Conservation (phyloP, 768 basidiomycete species). For the Brasilioporus rufonigricans region DNA sequence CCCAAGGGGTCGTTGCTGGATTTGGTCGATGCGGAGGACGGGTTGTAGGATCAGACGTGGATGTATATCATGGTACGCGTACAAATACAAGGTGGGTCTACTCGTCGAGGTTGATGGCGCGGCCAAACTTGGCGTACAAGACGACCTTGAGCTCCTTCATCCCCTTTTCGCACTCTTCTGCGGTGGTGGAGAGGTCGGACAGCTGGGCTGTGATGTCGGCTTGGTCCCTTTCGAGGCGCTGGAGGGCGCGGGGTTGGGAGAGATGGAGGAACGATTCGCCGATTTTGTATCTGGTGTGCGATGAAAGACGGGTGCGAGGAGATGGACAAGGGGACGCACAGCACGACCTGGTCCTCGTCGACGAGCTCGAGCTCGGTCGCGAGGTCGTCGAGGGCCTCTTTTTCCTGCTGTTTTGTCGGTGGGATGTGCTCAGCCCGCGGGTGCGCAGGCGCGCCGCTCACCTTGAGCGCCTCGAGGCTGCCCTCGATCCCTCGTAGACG, state of each 20-base stretch:
- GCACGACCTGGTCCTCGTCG: slow-evolving; percentile 73
- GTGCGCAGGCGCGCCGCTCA: slow-evolving; percentile 42
- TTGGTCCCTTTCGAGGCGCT: too few relatives aligned
- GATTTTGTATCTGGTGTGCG: too few relatives aligned
- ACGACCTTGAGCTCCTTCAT: slow-evolving; percentile 81
- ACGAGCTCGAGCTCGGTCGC: slow-evolving; percentile 84
- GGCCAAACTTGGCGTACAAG: slow-evolving; percentile 90
- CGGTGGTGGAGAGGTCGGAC: too few relatives aligned
- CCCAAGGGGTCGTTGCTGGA: slow-evolving; percentile 63
- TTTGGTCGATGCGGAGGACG: slow-evolving; percentile 46
- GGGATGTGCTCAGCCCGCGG: background rate
- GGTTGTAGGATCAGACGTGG: background rate
- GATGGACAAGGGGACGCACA: too few relatives aligned
- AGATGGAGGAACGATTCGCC: too few relatives aligned
- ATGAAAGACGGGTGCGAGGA: too few relatives aligned
- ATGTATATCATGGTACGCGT: background rate
- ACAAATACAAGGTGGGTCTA: slow-evolving; percentile 24
- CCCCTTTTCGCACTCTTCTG: slow-evolving; percentile 64
- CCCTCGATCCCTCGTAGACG: slow-evolving; percentile 71
- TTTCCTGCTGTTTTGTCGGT: slow-evolving; percentile 67
- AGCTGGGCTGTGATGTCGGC: too few relatives aligned
- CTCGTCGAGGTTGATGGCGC: slow-evolving; percentile 90
- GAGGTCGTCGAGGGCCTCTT: slow-evolving; percentile 91
- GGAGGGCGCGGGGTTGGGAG: too few relatives aligned
- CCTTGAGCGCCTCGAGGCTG: slow-evolving; percentile 71